phyloP scores from a whole-genome alignment of 2,329 filamentous ascomycete species.

The Amesomyces nigricolor region DNA sequence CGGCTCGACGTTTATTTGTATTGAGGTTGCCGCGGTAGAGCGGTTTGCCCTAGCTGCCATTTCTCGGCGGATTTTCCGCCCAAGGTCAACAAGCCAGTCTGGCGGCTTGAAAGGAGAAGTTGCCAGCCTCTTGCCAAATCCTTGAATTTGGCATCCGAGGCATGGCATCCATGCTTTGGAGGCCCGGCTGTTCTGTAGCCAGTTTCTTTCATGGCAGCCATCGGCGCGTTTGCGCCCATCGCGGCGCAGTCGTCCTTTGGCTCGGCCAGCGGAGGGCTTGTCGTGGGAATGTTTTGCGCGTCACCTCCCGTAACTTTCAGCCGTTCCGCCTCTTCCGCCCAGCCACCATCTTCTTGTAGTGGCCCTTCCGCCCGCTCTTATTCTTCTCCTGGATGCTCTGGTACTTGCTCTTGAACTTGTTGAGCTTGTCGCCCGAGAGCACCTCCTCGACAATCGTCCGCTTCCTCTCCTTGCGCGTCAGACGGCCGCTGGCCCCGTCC shows the following conservation, averaged over 20 bases:
- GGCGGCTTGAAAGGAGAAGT: no score
- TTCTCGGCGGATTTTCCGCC: neutral
- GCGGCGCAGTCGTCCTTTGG: neutral
- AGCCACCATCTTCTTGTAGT: slow-evolving; percentile 75
- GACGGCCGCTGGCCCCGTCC: slow-evolving; percentile 74
- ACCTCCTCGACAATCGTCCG: slow-evolving; percentile 82
- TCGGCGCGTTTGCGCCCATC: neutral
- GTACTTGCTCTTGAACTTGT: slow-evolving; percentile 83
- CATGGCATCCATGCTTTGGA: no score
- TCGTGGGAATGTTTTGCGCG: neutral
- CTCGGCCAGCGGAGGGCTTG: neutral
- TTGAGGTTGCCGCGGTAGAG: neutral
- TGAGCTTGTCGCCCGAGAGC: slow-evolving; percentile 59
- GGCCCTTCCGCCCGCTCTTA: slow-evolving; percentile 79
- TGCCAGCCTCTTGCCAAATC: no score
- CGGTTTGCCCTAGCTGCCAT: neutral
- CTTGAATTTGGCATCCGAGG: no score
- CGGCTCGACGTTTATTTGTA: slow-evolving; percentile 8
- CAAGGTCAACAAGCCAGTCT: no score
- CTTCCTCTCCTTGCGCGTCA: slow-evolving; percentile 84
- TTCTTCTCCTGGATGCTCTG: slow-evolving; percentile 76
- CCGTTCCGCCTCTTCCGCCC: slow-evolving; percentile 27
- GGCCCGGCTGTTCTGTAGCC: no score
- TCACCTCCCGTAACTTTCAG: slow-evolving; percentile 1
- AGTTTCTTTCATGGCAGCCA: neutral